phyloP scores from a whole-genome alignment of 192 early-diverging fungal genomes.

The Ramicandelaber brevisporus region DNA sequence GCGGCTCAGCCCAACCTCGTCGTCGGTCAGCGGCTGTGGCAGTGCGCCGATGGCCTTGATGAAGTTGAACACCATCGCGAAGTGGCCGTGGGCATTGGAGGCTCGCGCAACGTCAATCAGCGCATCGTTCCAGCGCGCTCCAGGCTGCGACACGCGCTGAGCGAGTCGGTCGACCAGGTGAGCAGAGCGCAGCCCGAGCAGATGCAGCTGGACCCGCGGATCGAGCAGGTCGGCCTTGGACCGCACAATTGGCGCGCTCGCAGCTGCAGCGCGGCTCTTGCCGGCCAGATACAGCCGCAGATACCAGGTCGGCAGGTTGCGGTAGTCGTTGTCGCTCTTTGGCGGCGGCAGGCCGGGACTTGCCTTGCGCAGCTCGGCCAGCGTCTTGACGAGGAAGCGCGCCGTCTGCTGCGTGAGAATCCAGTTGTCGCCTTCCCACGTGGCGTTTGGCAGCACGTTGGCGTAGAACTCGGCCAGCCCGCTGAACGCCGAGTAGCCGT shows the following conservation, averaged over 20 bases:
- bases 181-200: constrained; percentile 52
- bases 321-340: neutral
- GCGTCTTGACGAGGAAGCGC: constrained; percentile 47
- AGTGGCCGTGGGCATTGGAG: constrained; percentile 54
- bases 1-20: too few relatives aligned
- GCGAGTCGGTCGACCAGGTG: constrained; percentile 30
- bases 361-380: constrained; percentile 22
- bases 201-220: constrained; percentile 29
- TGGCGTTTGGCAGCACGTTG: constrained; percentile 46
- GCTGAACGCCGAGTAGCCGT: constrained; percentile 49
- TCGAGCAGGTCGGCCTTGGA: constrained; percentile 24
- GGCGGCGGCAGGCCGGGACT: constrained; percentile 9
- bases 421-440: constrained; percentile 70
- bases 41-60: constrained; percentile 20
- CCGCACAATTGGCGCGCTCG: constrained; percentile 2
- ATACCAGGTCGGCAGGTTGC: constrained; percentile 9
- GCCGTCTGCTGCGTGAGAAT: constrained; percentile 65
- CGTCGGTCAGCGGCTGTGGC: constrained; percentile 7
- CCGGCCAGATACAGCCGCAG: constrained; percentile 7
- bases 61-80: constrained; percentile 48
- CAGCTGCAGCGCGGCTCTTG: constrained; percentile 2
- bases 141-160: constrained; percentile 28
- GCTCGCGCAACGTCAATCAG: constrained; percentile 45
- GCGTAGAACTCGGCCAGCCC: constrained; percentile 38
- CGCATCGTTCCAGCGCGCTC: constrained; percentile 46